Percentiles rank a stretch among this genome's conserved stretches.
These are phyloP conservation scores for Rhizopogon vinicolor DNA, from an alignment of 768 basidiomycete genomes.

Conservation along the genomic window DNA sequence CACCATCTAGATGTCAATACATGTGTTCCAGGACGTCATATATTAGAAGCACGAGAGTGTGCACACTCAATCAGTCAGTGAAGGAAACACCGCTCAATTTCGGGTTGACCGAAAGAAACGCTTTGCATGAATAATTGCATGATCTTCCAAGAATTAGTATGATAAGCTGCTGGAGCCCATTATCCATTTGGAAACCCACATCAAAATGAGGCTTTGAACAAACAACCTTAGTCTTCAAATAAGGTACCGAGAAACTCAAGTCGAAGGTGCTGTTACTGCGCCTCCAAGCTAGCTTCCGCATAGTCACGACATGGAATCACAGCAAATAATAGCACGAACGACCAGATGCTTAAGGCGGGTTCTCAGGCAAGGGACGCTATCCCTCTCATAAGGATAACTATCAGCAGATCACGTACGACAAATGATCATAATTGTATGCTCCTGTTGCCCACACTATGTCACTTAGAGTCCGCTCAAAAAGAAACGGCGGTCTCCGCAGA, in stretches of 20 bases:
- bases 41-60: slow-evolving; percentile 4
- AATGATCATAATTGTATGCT: slow-evolving; percentile 2
- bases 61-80: slow-evolving; percentile 8
- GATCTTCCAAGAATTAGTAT: neutral
- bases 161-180: slow-evolving; percentile 7
- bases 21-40: slow-evolving; percentile 3
- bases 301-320: slow-evolving; percentile 7
- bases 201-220: slow-evolving; percentile 7
- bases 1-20: slow-evolving; percentile 4
- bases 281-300: slow-evolving; percentile 2
- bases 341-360: slow-evolving; percentile 1
- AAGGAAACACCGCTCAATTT: slow-evolving; percentile 5
- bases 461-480: slow-evolving; percentile 3
- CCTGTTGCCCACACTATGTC: slow-evolving; percentile 9
- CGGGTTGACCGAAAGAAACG: neutral
- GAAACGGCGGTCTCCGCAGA: slow-evolving; percentile 7
- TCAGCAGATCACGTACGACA: slow-evolving; percentile 22
- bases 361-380: slow-evolving; percentile 20
- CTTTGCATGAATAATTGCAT: neutral
- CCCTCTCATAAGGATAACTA: slow-evolving; percentile 8
- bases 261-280: slow-evolving; percentile 13
- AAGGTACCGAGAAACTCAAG: slow-evolving; percentile 12
- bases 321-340: slow-evolving; percentile 5
- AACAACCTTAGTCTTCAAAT: slow-evolving; percentile 13
- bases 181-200: slow-evolving; percentile 13